phyloP scores from a whole-genome alignment of 495 filamentous ascomycete species.

The Bacidia rubella region DNA sequence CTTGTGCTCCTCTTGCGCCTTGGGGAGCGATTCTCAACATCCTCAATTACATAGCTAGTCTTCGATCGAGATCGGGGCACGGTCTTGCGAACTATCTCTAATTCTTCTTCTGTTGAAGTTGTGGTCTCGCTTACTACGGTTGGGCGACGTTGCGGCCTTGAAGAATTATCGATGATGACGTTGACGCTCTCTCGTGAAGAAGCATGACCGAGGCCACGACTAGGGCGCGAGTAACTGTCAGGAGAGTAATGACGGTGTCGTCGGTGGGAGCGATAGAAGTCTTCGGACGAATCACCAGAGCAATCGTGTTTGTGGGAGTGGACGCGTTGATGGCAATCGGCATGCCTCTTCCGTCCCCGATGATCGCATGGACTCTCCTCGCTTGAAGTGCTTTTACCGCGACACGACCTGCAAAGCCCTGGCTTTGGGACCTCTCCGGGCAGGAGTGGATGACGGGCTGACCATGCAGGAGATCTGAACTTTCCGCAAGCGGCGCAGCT shows the following conservation, averaged over 20 bases:
- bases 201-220: conserved; percentile 1
- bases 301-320: conserved; percentile 1
- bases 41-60: conserved; percentile 6
- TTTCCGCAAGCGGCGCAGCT: conserved; percentile 17
- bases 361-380: conserved; percentile 8
- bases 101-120: conserved; percentile 7
- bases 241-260: not conserved
- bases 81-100: conserved; percentile 7
- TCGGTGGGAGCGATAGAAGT: conserved; percentile 1
- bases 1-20: conserved; percentile 9
- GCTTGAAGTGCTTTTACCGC: conserved; percentile 16
- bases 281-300: conserved; percentile 10
- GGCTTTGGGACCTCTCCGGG: conserved; percentile 10
- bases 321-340: not conserved
- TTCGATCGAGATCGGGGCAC: not conserved
- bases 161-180: conserved; percentile 11
- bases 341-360: not conserved
- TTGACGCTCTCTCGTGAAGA: conserved; percentile 10
- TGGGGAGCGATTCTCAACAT: not conserved
- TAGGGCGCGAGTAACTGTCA: not conserved
- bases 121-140: not conserved
- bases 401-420: conserved; percentile 13
- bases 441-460: conserved; percentile 12
- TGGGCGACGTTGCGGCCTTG: conserved; percentile 1
- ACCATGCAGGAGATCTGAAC: conserved; percentile 16